Evolutionary conservation across 1,284 basidiomycete genomes (phyloP), one percentile per base, ranked within the genome.

Genomic region (Pseudozyma pruni): DNA sequence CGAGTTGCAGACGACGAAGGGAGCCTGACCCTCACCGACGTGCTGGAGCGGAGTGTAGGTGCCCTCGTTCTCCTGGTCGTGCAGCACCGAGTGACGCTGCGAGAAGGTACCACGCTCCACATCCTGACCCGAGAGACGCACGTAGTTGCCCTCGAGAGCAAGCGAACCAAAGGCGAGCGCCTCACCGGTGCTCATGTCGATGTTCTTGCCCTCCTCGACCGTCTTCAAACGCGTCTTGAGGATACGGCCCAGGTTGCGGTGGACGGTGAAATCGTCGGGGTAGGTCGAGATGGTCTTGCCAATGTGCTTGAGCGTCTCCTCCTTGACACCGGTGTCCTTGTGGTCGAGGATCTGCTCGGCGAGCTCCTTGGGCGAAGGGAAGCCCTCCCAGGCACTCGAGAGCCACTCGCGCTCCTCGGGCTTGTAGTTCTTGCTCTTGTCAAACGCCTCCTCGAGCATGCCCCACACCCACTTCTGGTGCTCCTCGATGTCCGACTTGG

Each of bases 401-500:
- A 98, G 89, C 96, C 96, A 98, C 83, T 99, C 96, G 39, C 77
- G 76, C 73, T 81, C 79, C 50, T 80, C 79, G 25, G 95, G 92
- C 50, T 92, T 89, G 84, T 98, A 99, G 83, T 94, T 92, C 86
- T 98, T 97, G 25, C 91, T 88, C 35, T 88, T 93, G 41, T 88
- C 90, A 23, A 90, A 89, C 14, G 95, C 93, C 85, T 91, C 94
- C 84, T 98, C 95, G 60, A 99, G 87, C 91, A 94, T 94, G 41
- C 93, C 90, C 94, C 93, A 97, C 1, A 99, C 96, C 96, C 96
- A 98, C 83, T 91, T 92, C 86, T 93, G 92, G 87, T 98, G 96
- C 83, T 98, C 94, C 82, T 97, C 94, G 62, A 98, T 94, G 83
- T 98, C 94, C 84, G 91, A 90, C 83, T 94, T 90, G 41, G 93